A percentile compares a stretch with the other conserved stretches of the same genome.
These are phyloP conservation scores for Aegilops bicornis DNA, from an alignment of 176 grass and related monocot genomes.

Conservation along the genomic window DNA sequence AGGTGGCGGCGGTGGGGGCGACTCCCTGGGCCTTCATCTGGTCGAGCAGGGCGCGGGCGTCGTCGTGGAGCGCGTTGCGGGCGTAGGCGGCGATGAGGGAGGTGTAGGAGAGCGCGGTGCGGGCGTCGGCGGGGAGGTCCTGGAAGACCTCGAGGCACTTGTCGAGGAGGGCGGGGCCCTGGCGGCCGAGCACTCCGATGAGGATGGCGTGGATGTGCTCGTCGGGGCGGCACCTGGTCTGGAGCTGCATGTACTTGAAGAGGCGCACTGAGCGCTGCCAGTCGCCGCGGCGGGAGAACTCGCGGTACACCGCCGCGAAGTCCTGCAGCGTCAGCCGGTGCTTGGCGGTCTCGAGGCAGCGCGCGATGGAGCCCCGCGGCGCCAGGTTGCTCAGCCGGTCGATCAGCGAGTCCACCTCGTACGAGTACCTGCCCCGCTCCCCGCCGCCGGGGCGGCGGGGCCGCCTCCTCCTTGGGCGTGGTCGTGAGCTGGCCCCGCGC, in stretches of 20 bases:
- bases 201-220: slow-evolving; percentile 96
- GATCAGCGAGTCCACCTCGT: slow-evolving; percentile 89
- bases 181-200: slow-evolving; percentile 83
- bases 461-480: neutral
- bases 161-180: slow-evolving; percentile 76
- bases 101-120: slow-evolving; percentile 90
- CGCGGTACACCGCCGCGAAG: slow-evolving; percentile 74
- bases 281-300: slow-evolving; percentile 86
- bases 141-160: slow-evolving; percentile 73
- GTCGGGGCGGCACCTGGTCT: slow-evolving; percentile 95
- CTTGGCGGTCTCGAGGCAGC: slow-evolving; percentile 67
- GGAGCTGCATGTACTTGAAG: slow-evolving; percentile 98
- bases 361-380: slow-evolving; percentile 80
- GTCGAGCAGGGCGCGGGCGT: slow-evolving; percentile 59
- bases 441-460: neutral
- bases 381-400: slow-evolving; percentile 83
- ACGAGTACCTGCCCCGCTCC: slow-evolving; percentile 46
- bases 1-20: slow-evolving; percentile 76
- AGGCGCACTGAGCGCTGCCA: slow-evolving; percentile 93
- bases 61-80: slow-evolving; percentile 75
- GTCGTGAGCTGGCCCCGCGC: neutral
- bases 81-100: slow-evolving; percentile 89
- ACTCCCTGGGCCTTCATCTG: slow-evolving; percentile 78
- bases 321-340: slow-evolving; percentile 80
- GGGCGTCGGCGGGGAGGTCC: slow-evolving; percentile 46